Base-by-base conservation (phyloP, 2,329 filamentous ascomycete genomes). In the Balansia obtecta region DNA sequence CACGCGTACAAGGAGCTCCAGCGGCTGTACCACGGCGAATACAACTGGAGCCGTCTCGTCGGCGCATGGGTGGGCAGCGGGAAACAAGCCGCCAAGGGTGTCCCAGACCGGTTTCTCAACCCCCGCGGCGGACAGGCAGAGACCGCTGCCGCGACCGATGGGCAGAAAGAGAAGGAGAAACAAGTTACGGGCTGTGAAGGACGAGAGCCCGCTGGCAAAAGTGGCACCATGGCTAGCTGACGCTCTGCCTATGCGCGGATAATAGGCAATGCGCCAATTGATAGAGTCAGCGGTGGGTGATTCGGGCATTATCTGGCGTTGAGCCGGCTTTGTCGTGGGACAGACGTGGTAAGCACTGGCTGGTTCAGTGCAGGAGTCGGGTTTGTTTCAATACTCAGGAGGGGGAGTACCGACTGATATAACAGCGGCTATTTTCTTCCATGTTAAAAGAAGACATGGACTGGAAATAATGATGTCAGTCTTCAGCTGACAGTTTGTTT, bases 1-100 rank as follows among this genome's bases (percentile, higher is more conserved):
- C 79, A 83, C 54, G 90, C 89, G 0, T 96, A 89, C 68, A 81
- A 81, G 58, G 83, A 94, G 64, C 85, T 97, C 44, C 84, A 87
- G 60, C 80, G 83, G 50, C 75, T 95, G 13, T 69, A 80, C 48
- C 77, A 73, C 1, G 85, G 88, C 42, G 82, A 87, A 43, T 90
- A 89, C 64, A 79, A 79, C 52, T 98, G 88, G 86, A 95, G 89
- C 63, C 74, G 74, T 32, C 73, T 93, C 57, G 67, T 95, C 32
- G 89, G 87, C 6, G 86, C 84, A 15, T 98, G 90, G 77, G 83
- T 91, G 4, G 91, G 91, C 0, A 77, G 75, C 56, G 74, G 71
- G 55, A 72, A 71, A 63, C 71, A 67, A 58, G 80, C 87, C 0
- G 86, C 86, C 9, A 75, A 74, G 39, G 90, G 89, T 7, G 90